Base-by-base conservation (phyloP, 2,329 filamentous ascomycete genomes). In the Ustulina deusta region DNA sequence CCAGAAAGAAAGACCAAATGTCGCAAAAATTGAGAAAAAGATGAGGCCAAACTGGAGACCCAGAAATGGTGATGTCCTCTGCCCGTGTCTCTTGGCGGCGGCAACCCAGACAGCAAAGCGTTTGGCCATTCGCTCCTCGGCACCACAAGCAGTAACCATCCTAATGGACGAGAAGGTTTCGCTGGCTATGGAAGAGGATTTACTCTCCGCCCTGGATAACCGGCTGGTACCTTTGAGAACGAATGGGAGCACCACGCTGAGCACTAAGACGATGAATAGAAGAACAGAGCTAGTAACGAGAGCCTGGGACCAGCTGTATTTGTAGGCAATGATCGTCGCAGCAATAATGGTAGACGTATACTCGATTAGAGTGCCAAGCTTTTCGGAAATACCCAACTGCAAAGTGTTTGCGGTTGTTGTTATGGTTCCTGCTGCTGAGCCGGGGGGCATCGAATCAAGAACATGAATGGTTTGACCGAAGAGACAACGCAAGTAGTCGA, bases 401-500 rank as follows among this genome's bases (percentile, higher is more conserved):
- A 91, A 79, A 1, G 83, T 84, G 75, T 90, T 91, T 67, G 87
- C 86, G 1, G 87, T 88, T 1, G 86, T 85, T 0, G 89, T 91
- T 69, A 91, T 90, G 40, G 89, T 89, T 15, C 83, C 84, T 0
- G 88, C 88, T 0, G 87, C 86, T n/a, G 86, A 82, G 1, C 89
- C 89, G 0, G 87, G 81, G 0, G 87, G 85, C 82, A 90, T 87
- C 17, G 87, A 87, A 77, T 93, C 90, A 51, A 92, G 87, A 40
- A 90, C 88, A 68, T 90, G 87, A 52, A 93, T 86, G 56, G 89
- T 87, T 76, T 92, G 89, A 2, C 82, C 80, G 57, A 94, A 88
- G 4, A 92, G 83, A 44, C 84, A 83, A 54, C 85, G 82, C 17
- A 94, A 82, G 72, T 92, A 93, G 71, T 89, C 84, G 36, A 90